Evolutionary conservation across 1,284 basidiomycete species (phyloP), one percentile per base, ranked within the genome.

Genomic region (Leccinum fuscescens): DNA sequence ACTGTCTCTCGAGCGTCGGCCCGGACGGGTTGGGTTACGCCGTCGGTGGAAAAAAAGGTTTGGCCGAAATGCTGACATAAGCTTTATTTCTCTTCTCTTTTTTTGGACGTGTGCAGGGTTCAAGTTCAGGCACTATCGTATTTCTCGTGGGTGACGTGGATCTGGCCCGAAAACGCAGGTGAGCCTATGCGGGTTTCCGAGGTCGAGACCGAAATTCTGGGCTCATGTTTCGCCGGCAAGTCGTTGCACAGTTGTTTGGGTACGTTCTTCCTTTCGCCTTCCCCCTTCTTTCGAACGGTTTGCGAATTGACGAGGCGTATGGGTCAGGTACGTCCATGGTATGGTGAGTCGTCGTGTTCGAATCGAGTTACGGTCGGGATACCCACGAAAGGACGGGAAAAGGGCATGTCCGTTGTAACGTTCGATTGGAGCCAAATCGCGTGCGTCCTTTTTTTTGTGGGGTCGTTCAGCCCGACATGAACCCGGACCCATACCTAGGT

Each of bases 91-190:
- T 51, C 4, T 50, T 53, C 53, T 60, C 50, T 35, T 33, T 55
- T 39, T 39, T 39, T 15, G 37, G 37, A 39, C 39, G 3, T 4
- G 15, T n/a, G 37, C 39, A 3, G 42, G 9, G 42, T 20, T 46
- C 11, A 20, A 75, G 73, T 81, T 70, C 65, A 71, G 56, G 81
- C 78, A 11, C 74, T 85, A 6, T 78, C 78, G 11, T 78, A 75
- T 62, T 86, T 86, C 70, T 82, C 80, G 65, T 86, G 85, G 84
- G 78, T 85, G 17, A 79, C 77, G 62, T 86, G 84, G 84, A 85
- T 86, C 64, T 75, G 72, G 35, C 83, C 83, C 12, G 67, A 79
- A 48, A 75, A 79, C 61, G 68, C 72, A 3, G 69, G 71, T 75
- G 58, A 64, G 72, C 60, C 12, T 7, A 0, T 12, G 20, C 8